Evolutionary conservation across 352 stramenopile genomes (phyloP).

Genomic region (Phytopythium mirpurense): DNA sequence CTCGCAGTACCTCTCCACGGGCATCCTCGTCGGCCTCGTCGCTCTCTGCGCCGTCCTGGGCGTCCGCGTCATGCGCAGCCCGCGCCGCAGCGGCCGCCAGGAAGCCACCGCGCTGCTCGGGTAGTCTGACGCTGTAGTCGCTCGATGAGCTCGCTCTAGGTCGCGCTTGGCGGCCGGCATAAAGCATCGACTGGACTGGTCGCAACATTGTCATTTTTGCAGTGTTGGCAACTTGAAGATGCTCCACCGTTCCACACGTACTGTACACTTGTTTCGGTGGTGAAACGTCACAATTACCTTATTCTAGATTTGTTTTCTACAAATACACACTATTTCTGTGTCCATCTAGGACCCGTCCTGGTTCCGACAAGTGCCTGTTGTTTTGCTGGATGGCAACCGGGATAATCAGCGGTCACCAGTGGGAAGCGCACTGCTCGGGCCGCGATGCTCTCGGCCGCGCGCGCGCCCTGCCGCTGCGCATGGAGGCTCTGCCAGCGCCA

Average conservation of each 20-base stretch:
- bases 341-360: background rate
- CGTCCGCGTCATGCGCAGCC: constrained; percentile 29
- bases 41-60: constrained; percentile 42
- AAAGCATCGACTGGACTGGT: too few species aligned
- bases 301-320: background rate
- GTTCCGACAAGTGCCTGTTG: background rate
- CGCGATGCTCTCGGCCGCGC: constrained; percentile 1
- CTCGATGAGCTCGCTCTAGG: background rate
- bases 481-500: constrained; percentile 13
- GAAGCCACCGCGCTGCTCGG: constrained; percentile 21
- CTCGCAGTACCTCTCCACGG: constrained; percentile 49
- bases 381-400: background rate
- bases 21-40: constrained; percentile 53
- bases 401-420: background rate
- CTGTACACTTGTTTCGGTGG: too few species aligned
- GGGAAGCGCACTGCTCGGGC: background rate
- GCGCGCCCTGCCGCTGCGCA: constrained; percentile 17
- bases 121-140: constrained; percentile 7
- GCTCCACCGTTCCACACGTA: too few species aligned
- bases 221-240: too few species aligned
- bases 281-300: constrained; percentile 1
- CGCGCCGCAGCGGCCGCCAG: constrained; percentile 17
- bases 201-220: too few species aligned
- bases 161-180: too few species aligned
- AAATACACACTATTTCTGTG: background rate